Percentiles rank a stretch among this genome's conserved stretches.
Conservation (phyloP, 1,284 basidiomycete species). For the Pyrrhoderma lamaoense region DNA sequence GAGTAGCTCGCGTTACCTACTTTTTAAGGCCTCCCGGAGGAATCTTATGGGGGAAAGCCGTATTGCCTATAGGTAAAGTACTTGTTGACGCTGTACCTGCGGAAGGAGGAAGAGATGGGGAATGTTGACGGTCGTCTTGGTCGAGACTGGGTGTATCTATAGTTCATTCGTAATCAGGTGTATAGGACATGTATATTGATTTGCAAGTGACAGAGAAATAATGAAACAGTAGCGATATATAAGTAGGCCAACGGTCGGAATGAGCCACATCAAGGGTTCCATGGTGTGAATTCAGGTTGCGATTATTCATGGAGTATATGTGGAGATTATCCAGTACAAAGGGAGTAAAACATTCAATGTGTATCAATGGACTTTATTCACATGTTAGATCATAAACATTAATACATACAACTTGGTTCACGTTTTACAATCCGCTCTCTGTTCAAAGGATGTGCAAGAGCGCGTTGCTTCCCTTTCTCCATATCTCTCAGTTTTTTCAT, state of each 20-base stretch:
- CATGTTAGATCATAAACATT: not conserved
- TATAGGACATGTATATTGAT: too few species aligned
- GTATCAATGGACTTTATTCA: not conserved
- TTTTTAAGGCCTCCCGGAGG: conserved; percentile 19
- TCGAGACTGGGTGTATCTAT: conserved; percentile 18
- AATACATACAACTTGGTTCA: conserved; percentile 62
- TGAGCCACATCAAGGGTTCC: too few species aligned
- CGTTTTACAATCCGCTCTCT: conserved; percentile 45
- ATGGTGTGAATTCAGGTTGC: too few species aligned
- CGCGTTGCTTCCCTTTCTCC: conserved; percentile 60
- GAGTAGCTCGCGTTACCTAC: conserved; percentile 14
- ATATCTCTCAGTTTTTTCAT: conserved; percentile 66
- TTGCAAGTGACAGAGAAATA: too few species aligned
- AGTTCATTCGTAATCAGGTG: too few species aligned
- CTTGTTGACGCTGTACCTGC: conserved; percentile 18
- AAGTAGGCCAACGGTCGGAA: too few species aligned
- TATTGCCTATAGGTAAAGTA: conserved; percentile 19
- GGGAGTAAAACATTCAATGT: too few species aligned
- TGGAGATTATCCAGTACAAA: too few species aligned
- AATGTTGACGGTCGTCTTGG: conserved; percentile 17
- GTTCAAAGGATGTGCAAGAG: not conserved
- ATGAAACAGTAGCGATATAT: too few species aligned
- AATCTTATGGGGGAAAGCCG: conserved; percentile 23
- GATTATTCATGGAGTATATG: too few species aligned
- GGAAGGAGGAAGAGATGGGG: conserved; percentile 13